Base-by-base conservation (phyloP, 108 stramenopile species). In the Hondaea fermentalgiana region DNA sequence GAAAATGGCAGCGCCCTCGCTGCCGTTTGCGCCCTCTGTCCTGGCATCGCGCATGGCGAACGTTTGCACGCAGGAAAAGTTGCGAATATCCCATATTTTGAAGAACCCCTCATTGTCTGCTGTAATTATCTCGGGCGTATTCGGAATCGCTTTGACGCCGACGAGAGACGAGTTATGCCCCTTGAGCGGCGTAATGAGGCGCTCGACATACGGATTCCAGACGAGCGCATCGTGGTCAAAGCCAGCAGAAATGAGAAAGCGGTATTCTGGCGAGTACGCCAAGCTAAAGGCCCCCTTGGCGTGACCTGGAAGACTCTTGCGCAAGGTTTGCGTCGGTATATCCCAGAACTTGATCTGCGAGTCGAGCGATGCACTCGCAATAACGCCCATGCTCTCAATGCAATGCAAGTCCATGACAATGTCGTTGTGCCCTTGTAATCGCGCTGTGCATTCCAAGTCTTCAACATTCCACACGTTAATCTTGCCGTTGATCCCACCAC, bases 141-240 rank as follows among this genome's bases (percentile, higher is more conserved):
- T 58, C 58, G 93, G 92, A 28, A 94, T 92, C 55, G 90, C 90
- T 57, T 93, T 92, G 76, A 89, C 89, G 25, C 93, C 93, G 42
- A 94, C 92, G 4, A 94, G 87, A 25, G 92, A 91, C 29, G 91
- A 88, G 64, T 76, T 59, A 64, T 94, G 93, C 25, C 93, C 93
- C 58, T 92, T 92, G 0, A 94, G 87, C 47, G 51, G 89, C 55
- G 87, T 91, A 59, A 94, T 60, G 2, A 94, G 88, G 5, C 90
- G 89, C 55, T 93, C 91, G 5, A 93, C 93, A 53, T 93, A 94
- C 23, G 93, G 93, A 5, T 91, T 91, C 93, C 93, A 94, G 17
- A 94, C 93, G 55, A 90, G 88, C 3, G 93, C 93, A 43, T 94
- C 93, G 88, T 94, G 93, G 69, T 94, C 93, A 57, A 94, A 94